Evolutionary conservation across 1,284 basidiomycete species (phyloP).

Genomic region (Athelia sp.): DNA sequence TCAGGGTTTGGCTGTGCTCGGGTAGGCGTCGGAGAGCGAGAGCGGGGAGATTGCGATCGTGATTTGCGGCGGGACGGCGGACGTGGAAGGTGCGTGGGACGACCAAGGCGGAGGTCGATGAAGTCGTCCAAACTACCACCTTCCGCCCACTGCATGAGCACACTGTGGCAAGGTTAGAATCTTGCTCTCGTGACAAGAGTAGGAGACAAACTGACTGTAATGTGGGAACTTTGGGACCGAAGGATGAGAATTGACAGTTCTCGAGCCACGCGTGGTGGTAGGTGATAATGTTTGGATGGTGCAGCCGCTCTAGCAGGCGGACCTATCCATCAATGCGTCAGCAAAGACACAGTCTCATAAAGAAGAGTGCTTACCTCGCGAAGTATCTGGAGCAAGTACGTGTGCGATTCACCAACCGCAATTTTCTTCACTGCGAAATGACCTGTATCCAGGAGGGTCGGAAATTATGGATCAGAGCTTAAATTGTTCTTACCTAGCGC

Average conservation of each 20-base stretch:
- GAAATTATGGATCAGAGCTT: not conserved
- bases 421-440: constrained; percentile 95
- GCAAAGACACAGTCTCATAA: constrained; percentile 1
- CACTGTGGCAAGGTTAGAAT: constrained; percentile 34
- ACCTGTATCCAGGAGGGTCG: constrained; percentile 16
- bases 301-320: constrained; percentile 77
- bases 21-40: not conserved
- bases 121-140: constrained; percentile 84
- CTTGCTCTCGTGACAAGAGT: constrained; percentile 3
- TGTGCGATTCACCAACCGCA: constrained; percentile 84
- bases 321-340: constrained; percentile 53
- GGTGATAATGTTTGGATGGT: constrained; percentile 89
- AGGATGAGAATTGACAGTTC: constrained; percentile 74
- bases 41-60: constrained; percentile 13
- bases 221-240: constrained; percentile 80
- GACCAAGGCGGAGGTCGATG: constrained; percentile 71
- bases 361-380: constrained; percentile 71
- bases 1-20: constrained; percentile 1
- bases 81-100: constrained; percentile 39
- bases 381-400: constrained; percentile 78
- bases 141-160: constrained; percentile 93
- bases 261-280: constrained; percentile 97
- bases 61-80: constrained; percentile 29
- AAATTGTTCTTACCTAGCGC: constrained; percentile 53
- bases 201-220: constrained; percentile 51